Evolutionary conservation across 495 filamentous ascomycete genomes (phyloP).

Genomic region (Penicillium samsonianum): DNA sequence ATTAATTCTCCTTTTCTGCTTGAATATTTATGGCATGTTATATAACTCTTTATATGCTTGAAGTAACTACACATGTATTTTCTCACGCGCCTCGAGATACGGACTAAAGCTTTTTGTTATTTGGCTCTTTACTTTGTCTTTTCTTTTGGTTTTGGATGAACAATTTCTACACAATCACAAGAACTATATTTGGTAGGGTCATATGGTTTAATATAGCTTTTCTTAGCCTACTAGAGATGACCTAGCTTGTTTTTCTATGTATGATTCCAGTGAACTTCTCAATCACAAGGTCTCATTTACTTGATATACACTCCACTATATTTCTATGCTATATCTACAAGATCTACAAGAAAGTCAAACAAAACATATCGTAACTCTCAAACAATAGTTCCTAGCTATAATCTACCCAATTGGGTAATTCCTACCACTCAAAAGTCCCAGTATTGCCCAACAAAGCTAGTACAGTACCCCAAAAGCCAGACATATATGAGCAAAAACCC

Average conservation of each 20-base stretch:
- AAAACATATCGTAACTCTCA: background rate
- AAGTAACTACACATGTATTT: background rate
- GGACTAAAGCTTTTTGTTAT: background rate
- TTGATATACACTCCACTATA: background rate
- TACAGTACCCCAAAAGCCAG: background rate
- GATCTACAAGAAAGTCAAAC: background rate
- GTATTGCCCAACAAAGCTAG: background rate
- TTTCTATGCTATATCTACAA: background rate
- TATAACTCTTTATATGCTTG: background rate
- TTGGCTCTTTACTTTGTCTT: background rate
- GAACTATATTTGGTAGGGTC: too few relatives aligned
- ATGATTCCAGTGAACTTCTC: background rate
- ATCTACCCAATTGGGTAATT: background rate
- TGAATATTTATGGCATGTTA: background rate
- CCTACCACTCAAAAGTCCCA: background rate
- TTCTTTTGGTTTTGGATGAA: background rate
- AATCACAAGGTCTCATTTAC: background rate
- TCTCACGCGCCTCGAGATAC: background rate
- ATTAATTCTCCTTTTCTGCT: slow-evolving; percentile 27
- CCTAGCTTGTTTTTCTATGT: background rate
- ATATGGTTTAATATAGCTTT: too few relatives aligned
- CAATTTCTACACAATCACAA: too few relatives aligned
- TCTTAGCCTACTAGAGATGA: background rate
- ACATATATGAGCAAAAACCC: background rate
- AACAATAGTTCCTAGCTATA: background rate